phyloP scores from a whole-genome alignment of 1,284 basidiomycete genomes.

The Malassezia pachydermatis region DNA sequence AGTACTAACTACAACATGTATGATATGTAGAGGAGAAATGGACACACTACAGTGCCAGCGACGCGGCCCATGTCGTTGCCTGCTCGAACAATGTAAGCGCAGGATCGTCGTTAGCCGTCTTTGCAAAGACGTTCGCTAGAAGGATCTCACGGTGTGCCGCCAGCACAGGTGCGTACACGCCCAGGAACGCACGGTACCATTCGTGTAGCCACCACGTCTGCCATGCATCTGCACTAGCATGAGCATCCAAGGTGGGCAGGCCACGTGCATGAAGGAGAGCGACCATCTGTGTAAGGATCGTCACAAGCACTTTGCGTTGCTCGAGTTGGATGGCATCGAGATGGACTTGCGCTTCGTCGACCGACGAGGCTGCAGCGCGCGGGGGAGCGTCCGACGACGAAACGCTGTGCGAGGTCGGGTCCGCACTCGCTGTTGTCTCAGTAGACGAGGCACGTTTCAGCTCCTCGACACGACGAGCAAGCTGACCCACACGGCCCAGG shows the following conservation, averaged over 20 bases:
- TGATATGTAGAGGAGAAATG: no score
- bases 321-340: slow-evolving; percentile 39
- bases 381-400: slow-evolving; percentile 19
- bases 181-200: slow-evolving; percentile 31
- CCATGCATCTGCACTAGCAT: slow-evolving; percentile 20
- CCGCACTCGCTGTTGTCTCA: slow-evolving; percentile 8
- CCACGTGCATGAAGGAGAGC: slow-evolving; percentile 9
- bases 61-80: slow-evolving; percentile 11
- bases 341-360: slow-evolving; percentile 18
- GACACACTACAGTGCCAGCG: neutral
- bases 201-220: slow-evolving; percentile 35
- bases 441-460: slow-evolving; percentile 26
- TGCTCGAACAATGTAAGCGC: slow-evolving; percentile 11
- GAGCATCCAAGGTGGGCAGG: slow-evolving; percentile 4
- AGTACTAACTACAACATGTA: slow-evolving; percentile 18
- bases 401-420: neutral
- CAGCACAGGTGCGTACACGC: slow-evolving; percentile 28
- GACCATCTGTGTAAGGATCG: slow-evolving; percentile 25
- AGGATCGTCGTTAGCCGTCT: slow-evolving; percentile 6
- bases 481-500: slow-evolving; percentile 43
- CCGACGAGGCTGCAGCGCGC: slow-evolving; percentile 20
- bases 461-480: slow-evolving; percentile 29
- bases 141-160: slow-evolving; percentile 29
- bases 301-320: slow-evolving; percentile 42
- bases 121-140: slow-evolving; percentile 26